Conservation (phyloP, 2,329 filamentous ascomycete species). For the Pyrenochaeta sp. region DNA sequence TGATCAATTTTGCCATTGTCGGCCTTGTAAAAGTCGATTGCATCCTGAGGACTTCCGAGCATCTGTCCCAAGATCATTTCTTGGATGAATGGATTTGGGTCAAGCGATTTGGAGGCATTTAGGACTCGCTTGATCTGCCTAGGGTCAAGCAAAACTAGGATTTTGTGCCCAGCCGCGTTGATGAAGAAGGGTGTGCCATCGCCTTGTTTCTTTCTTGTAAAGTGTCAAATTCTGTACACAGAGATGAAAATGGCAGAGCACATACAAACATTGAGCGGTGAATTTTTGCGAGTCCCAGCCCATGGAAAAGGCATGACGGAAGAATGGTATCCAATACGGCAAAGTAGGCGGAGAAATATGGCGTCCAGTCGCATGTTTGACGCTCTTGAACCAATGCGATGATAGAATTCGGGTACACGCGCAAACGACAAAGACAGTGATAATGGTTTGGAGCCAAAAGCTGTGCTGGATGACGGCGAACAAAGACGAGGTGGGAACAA, state of each 20-base stretch:
- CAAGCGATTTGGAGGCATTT: constrained; percentile 10
- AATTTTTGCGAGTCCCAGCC: constrained; percentile 16
- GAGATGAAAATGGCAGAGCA: too few relatives aligned
- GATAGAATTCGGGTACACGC: constrained; percentile 20
- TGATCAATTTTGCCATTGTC: constrained; percentile 13
- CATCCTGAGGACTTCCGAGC: constrained; percentile 20
- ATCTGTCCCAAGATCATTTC: constrained; percentile 20
- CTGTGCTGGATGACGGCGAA: constrained; percentile 4
- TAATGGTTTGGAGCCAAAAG: constrained; percentile 5
- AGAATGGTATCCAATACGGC: constrained; percentile 26
- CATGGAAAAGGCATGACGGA: constrained; percentile 24
- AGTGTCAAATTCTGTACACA: too few relatives aligned
- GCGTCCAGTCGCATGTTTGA: constrained; percentile 12
- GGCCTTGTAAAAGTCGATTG: constrained; percentile 19
- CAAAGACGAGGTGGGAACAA: not conserved
- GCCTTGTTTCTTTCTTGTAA: constrained; percentile 16
- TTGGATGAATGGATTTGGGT: constrained; percentile 24
- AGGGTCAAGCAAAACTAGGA: constrained; percentile 19
- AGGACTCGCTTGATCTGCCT: constrained; percentile 20
- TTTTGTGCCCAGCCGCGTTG: constrained; percentile 22
- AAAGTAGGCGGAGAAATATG: constrained; percentile 21
- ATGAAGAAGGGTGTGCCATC: constrained; percentile 24
- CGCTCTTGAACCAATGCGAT: constrained; percentile 12
- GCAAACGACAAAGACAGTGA: constrained; percentile 12
- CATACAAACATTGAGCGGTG: constrained; percentile 21